Evolutionary conservation across 73 alveolate species (phyloP), one percentile per base, ranked within the genome.

Genomic region (Paramecium biaurelia): DNA sequence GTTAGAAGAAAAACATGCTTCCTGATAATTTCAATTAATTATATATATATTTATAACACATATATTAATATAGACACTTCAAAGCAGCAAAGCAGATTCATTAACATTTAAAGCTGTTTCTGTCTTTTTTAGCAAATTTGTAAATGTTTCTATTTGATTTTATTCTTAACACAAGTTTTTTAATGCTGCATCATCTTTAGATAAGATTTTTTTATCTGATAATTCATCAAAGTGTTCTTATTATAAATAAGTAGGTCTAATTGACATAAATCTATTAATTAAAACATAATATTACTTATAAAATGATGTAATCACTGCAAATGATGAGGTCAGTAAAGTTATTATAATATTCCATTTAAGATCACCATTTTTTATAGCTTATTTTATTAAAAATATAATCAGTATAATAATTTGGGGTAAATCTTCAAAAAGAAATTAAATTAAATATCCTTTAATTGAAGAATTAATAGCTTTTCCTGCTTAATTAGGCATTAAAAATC

Each of bases 401-500:
- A 30, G 24, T 2, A 79, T 18, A 8, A 79, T 18, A 20, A 79
- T 41, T 47, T 79, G 34, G 1, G 90, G 90, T 15, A 79, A 28
- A 43, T 43, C 70, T 45, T 79, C 74, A 42, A 38, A 79, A 11
- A 45, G 56, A 34, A 79, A 79, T n/a, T 79, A 14, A 12, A 79
- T 38, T 79, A 79, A 47, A 42, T 79, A 79, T 24, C 74, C 74
- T 47, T 79, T 79, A 2, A 79, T 45, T 21, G 70, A 58, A 12
- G 43, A 57, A 43, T 76, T 70, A 12, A 89, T 89, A 2, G 85
- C 37, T 70, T 53, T 89, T 70, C 94, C 94, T 41, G 94, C 94
- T 42, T 58, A 53, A n/a, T 89, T 68, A 14, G 94, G 94, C 53
- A 89, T 42, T 0, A 89, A 43, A 47, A 26, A 89, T 70, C 94